These are phyloP conservation scores for Nicotiana attenuata DNA, from an alignment of 257 asterid genomes.

Conservation along the genomic window DNA sequence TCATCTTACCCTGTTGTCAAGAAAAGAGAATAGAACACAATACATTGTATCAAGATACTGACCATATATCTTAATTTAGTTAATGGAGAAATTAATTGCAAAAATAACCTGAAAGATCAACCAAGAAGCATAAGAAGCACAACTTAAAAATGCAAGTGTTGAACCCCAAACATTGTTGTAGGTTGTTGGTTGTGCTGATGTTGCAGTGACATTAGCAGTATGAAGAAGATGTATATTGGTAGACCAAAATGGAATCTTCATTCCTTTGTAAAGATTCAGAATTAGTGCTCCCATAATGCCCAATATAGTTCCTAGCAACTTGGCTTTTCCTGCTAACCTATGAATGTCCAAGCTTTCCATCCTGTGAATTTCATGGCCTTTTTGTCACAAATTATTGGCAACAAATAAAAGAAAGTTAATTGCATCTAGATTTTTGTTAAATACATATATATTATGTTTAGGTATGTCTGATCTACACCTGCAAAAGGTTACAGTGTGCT, in stretches of 20 bases:
- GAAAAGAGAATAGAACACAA: not conserved
- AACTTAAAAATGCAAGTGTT: conserved; percentile 26
- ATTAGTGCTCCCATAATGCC: conserved; percentile 36
- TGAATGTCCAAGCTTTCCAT: conserved; percentile 21
- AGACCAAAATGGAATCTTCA: conserved; percentile 13
- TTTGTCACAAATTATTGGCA: not conserved
- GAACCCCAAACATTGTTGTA: conserved; percentile 10
- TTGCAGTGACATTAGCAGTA: not conserved
- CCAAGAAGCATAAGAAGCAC: conserved; percentile 31
- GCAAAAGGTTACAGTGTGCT: no score
- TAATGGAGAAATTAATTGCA: not conserved
- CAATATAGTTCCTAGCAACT: conserved; percentile 26
- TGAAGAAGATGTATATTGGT: conserved; percentile 14
- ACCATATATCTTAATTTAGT: not conserved
- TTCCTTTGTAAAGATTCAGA: conserved; percentile 30
- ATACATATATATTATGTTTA: no score
- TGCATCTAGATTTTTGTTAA: not conserved
- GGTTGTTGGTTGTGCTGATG: not conserved
- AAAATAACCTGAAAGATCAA: conserved; percentile 32
- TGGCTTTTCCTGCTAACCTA: conserved; percentile 29
- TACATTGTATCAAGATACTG: not conserved
- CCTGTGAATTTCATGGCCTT: conserved; percentile 15
- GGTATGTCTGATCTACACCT: no score
- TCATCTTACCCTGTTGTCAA: conserved; percentile 21
- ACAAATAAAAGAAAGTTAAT: not conserved